Percentiles rank a stretch among this genome's conserved stretches.
Conservation (phyloP, 768 basidiomycete species). For the Peribolospora baueri region DNA sequence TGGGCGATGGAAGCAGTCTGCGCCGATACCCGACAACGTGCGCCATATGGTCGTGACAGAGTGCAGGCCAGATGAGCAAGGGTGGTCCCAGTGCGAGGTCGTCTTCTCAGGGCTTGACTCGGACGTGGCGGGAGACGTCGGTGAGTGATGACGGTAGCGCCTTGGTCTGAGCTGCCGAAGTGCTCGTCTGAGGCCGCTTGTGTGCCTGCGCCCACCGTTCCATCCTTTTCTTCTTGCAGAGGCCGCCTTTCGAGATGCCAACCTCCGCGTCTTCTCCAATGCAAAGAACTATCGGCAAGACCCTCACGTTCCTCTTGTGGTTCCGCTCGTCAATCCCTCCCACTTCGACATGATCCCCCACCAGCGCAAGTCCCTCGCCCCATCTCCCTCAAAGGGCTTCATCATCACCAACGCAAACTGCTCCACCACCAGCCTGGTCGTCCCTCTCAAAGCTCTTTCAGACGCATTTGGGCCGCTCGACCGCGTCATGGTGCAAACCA, state of each 20-base stretch:
- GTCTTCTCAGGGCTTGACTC: conserved; percentile 92
- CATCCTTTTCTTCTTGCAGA: conserved; percentile 27
- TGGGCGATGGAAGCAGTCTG: conserved; percentile 53
- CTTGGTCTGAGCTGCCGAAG: too few relatives aligned
- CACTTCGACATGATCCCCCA: conserved; percentile 66
- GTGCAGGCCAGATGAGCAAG: conserved; percentile 39
- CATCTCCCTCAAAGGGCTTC: conserved; percentile 40
- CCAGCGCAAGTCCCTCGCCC: conserved; percentile 23
- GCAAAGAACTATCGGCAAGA: conserved; percentile 85
- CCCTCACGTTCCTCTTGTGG: conserved; percentile 76
- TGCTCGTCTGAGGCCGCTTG: background rate
- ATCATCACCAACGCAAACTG: conserved; percentile 98
- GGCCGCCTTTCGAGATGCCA: conserved; percentile 56
- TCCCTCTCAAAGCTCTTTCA: conserved; percentile 77
- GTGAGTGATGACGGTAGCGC: conserved; percentile 27
- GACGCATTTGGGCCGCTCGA: conserved; percentile 83
- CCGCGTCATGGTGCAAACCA: conserved; percentile 67
- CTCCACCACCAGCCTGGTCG: conserved; percentile 74
- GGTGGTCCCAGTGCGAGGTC: conserved; percentile 52
- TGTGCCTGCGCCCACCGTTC: background rate
- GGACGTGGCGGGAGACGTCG: conserved; percentile 84
- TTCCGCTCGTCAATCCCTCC: conserved; percentile 74
- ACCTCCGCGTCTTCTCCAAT: conserved; percentile 84
- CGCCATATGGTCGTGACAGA: conserved; percentile 42
- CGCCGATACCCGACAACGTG: conserved; percentile 43